phyloP scores from a whole-genome alignment of 805 yeast genomes.

The Kodamaea kaohsiungensis region DNA sequence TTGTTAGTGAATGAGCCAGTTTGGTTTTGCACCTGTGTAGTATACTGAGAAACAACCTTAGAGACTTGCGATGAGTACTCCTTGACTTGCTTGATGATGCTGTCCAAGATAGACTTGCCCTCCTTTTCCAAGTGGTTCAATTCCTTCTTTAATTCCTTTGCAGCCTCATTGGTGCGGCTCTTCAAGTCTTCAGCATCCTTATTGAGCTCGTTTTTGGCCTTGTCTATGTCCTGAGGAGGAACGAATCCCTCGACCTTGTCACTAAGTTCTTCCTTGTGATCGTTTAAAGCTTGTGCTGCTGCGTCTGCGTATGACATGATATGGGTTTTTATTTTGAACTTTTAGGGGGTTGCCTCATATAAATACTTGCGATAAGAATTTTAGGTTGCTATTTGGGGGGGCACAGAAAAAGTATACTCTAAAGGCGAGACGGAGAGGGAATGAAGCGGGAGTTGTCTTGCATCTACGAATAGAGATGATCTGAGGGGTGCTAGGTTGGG shows the following conservation, averaged over 20 bases:
- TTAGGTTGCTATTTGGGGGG: constrained; percentile 1
- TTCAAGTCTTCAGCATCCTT: constrained; percentile 12
- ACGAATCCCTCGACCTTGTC: constrained; percentile 5
- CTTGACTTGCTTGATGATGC: constrained; percentile 11
- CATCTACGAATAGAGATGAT: neutral
- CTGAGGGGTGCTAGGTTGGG: neutral
- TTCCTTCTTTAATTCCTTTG: constrained; percentile 13
- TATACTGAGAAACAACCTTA: neutral
- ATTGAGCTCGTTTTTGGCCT: neutral
- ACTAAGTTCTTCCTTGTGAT: constrained; percentile 1
- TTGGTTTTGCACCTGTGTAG: constrained; percentile 3
- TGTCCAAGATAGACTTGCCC: constrained; percentile 20
- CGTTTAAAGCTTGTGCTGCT: constrained; percentile 26
- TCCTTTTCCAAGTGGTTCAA: constrained; percentile 24
- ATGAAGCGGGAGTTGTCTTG: neutral
- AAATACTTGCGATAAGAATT: neutral
- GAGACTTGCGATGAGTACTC: constrained; percentile 6
- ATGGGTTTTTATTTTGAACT: neutral
- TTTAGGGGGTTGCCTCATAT: constrained; percentile 2
- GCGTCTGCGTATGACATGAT: constrained; percentile 39
- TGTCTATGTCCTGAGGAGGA: constrained; percentile 11
- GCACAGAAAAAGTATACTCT: neutral
- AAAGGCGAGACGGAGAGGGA: neutral
- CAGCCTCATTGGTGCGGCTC: constrained; percentile 7
- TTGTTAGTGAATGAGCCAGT: constrained; percentile 12